These are phyloP conservation scores for Amylostereum chailletii DNA, from an alignment of 1,284 basidiomycete genomes.

Conservation along the genomic window DNA sequence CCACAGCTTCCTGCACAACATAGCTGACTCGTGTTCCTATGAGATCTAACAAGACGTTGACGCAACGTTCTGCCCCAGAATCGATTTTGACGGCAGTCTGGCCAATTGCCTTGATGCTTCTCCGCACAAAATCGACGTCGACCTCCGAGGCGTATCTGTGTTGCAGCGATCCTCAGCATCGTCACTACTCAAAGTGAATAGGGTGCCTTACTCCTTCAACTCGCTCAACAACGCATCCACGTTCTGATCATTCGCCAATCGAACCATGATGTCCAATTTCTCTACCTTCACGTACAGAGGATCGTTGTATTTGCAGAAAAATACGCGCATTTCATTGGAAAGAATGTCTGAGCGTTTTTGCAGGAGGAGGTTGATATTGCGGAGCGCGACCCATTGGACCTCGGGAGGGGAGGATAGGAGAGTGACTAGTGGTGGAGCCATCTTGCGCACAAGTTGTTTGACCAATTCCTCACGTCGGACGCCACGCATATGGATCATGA, in stretches of 20 bases:
- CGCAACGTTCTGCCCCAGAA: constrained; percentile 87
- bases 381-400: constrained; percentile 94
- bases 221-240: constrained; percentile 93
- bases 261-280: constrained; percentile 98
- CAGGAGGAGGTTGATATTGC: constrained; percentile 93
- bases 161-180: constrained; percentile 2
- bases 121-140: constrained; percentile 96
- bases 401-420: constrained; percentile 72
- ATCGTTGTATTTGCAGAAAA: constrained; percentile 99
- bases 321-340: constrained; percentile 94
- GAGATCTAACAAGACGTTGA: constrained; percentile 86
- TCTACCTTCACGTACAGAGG: constrained; percentile 97
- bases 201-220: constrained; percentile 73
- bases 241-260: constrained; percentile 85
- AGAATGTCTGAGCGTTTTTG: constrained; percentile 89
- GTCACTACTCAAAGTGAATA: neutral
- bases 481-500: constrained; percentile 92
- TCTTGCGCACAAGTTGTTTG: constrained; percentile 87
- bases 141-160: constrained; percentile 90
- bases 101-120: constrained; percentile 91
- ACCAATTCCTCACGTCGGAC: constrained; percentile 82
- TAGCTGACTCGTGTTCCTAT: constrained; percentile 93
- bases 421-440: constrained; percentile 92
- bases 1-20: constrained; percentile 96
- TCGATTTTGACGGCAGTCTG: constrained; percentile 96